A percentile compares a stretch with the other conserved stretches of the same genome.
These are phyloP conservation scores for Leccinum arenicola DNA, from an alignment of 768 basidiomycete genomes.

Conservation along the genomic window DNA sequence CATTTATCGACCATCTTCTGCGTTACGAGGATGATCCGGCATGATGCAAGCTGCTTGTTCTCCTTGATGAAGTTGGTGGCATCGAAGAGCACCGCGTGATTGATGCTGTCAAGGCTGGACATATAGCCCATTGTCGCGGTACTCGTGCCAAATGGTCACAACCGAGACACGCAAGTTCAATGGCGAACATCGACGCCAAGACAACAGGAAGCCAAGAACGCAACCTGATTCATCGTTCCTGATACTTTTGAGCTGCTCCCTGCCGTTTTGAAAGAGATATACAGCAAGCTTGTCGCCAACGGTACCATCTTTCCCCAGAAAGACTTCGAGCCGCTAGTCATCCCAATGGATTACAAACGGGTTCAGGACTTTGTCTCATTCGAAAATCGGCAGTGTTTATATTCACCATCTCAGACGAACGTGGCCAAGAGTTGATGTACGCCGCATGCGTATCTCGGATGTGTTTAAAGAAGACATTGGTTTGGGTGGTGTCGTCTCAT, in stretches of 20 bases:
- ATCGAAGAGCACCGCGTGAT: constrained; percentile 99
- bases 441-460: constrained; percentile 97
- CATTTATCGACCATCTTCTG: constrained; percentile 98
- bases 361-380: constrained; percentile 95
- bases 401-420: constrained; percentile 98
- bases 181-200: constrained; percentile 97
- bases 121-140: constrained; percentile 97
- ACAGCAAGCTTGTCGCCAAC: constrained; percentile 69
- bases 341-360: constrained; percentile 99
- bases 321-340: constrained; percentile 89
- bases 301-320: constrained; percentile 66
- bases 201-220: constrained; percentile 98
- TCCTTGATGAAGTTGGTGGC: constrained; percentile 98
- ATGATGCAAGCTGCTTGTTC: constrained; percentile 94
- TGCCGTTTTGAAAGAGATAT: constrained; percentile 76
- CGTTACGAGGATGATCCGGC: constrained; percentile 96
- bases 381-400: constrained; percentile 98
- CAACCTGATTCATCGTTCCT: constrained; percentile 94
- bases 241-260: constrained; percentile 98
- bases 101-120: constrained; percentile 89
- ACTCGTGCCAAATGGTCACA: constrained; percentile 99
- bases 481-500: constrained; percentile 90
- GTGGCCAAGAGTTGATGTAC: constrained; percentile 97
- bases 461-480: constrained; percentile 98
- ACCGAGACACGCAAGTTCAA: constrained; percentile 98